These are phyloP conservation scores for Abrus pulchellus DNA, from an alignment of 306 rosid genomes.

Conservation along the genomic window DNA sequence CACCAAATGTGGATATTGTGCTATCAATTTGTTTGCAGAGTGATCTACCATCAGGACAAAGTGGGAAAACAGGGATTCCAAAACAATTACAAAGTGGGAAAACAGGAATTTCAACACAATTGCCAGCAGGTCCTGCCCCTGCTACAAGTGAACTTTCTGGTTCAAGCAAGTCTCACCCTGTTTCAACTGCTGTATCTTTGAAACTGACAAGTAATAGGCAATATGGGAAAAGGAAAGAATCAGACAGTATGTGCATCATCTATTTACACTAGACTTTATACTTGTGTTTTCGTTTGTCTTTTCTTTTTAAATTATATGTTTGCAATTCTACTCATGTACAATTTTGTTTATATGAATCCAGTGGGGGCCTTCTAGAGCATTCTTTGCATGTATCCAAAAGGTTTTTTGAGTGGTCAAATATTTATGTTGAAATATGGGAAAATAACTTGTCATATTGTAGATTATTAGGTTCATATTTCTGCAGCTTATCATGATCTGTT, in stretches of 20 bases:
- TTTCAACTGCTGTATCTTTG: slow-evolving; percentile 65
- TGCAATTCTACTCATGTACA: slow-evolving; percentile 4
- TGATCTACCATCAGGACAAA: slow-evolving; percentile 63
- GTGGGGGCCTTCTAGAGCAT: not conserved
- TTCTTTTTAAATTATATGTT: not conserved
- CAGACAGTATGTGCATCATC: slow-evolving; percentile 71
- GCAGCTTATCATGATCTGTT: too few species aligned
- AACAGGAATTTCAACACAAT: slow-evolving; percentile 53
- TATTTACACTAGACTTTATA: slow-evolving; percentile 26
- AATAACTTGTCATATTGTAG: too few species aligned
- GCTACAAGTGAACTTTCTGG: slow-evolving; percentile 83
- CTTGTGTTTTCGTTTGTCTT: slow-evolving; percentile 12
- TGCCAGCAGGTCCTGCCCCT: slow-evolving; percentile 67
- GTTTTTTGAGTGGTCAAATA: slow-evolving; percentile 4
- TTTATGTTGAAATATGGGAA: too few species aligned
- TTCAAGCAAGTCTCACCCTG: slow-evolving; percentile 83
- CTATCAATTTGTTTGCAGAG: slow-evolving; percentile 91
- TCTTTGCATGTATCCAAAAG: slow-evolving; percentile 19
- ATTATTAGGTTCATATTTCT: too few species aligned
- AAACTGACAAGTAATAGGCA: slow-evolving; percentile 66
- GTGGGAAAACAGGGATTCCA: slow-evolving; percentile 61
- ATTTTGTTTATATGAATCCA: not conserved
- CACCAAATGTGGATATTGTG: slow-evolving; percentile 86
- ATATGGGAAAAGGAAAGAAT: slow-evolving; percentile 77
- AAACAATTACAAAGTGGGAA: slow-evolving; percentile 63